Conservation (phyloP, 805 yeast genomes). For the Barnettozyma salicaria region DNA sequence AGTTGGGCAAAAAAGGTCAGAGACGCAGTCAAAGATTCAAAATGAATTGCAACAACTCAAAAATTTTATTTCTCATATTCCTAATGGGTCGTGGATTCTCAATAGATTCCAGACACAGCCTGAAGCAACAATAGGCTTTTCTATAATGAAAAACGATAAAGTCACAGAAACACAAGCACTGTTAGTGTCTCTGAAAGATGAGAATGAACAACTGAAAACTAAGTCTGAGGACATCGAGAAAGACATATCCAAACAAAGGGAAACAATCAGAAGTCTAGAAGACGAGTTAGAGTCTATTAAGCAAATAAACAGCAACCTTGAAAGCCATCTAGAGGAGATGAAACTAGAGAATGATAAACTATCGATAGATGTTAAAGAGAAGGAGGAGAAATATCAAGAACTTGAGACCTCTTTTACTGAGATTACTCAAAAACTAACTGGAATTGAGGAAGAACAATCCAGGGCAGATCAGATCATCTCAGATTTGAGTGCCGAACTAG, state of each 20-base stretch:
- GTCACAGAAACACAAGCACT: not conserved
- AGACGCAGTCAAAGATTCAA: not conserved
- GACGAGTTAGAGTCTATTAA: not conserved
- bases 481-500: conserved; percentile 1
- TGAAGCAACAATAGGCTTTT: not conserved
- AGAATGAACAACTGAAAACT: not conserved
- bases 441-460: conserved; percentile 1
- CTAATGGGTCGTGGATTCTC: conserved; percentile 13
- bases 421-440: conserved; percentile 5
- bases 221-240: not conserved
- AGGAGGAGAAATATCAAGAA: conserved; percentile 1
- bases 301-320: too few species aligned
- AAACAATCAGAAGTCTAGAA: not conserved
- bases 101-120: conserved; percentile 3
- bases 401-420: conserved; percentile 6
- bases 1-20: not conserved
- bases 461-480: conserved; percentile 5
- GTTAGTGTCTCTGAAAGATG: not conserved
- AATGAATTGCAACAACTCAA: conserved; percentile 22
- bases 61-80: conserved; percentile 8
- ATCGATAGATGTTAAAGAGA: not conserved
- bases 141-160: not conserved
- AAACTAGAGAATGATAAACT: not conserved
- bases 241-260: not conserved
- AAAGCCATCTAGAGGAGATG: not conserved